Evolutionary conservation across 495 filamentous ascomycete genomes (phyloP), one percentile per base, ranked within the genome.

Genomic region (Jackrogersella multiformis): DNA sequence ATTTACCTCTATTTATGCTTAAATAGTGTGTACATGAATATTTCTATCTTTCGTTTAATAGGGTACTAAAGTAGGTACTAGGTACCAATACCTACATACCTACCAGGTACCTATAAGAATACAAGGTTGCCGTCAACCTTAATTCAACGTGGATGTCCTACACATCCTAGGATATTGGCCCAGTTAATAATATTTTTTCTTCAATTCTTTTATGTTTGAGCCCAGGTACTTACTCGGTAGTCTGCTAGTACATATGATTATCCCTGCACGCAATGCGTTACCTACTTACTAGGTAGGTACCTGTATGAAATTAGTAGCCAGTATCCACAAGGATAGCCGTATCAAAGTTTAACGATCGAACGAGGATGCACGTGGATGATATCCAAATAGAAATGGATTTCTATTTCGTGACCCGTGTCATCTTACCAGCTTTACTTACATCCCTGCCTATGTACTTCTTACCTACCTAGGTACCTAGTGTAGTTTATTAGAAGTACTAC

Each of bases 391-490:
- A 61, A 49, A 60, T 30, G 26, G 59, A 41, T 35, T 46, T n/a
- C 5, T 23, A 62, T 61, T 65, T 66, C 58, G 62, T 66, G 68
- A 66, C 68, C 57, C 62, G 68, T 70, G 68, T 70, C 68, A 70
- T 71, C 45, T 64, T 52, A 38, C 48, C 48, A n/a, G n/a, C n/a
- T n/a, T n/a, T n/a, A n/a, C n/a, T n/a, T 56, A 10, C 24, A 46
- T 58, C 46, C 57, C 18, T 52, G 44, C 28, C 28, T 26, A n/a
- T n/a, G n/a, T 23, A 21, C 10, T 21, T 23, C 45, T 23, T 52
- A 35, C 48, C 28, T n/a, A n/a, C n/a, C n/a, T n/a, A n/a, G n/a
- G n/a, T n/a, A n/a, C n/a, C n/a, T n/a, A n/a, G n/a, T n/a, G n/a
- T n/a, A n/a, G n/a, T n/a, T n/a, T n/a, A n/a, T n/a, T n/a, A n/a